phyloP scores from a whole-genome alignment of 2,329 filamentous ascomycete species.

The Bipolaris oryzae region DNA sequence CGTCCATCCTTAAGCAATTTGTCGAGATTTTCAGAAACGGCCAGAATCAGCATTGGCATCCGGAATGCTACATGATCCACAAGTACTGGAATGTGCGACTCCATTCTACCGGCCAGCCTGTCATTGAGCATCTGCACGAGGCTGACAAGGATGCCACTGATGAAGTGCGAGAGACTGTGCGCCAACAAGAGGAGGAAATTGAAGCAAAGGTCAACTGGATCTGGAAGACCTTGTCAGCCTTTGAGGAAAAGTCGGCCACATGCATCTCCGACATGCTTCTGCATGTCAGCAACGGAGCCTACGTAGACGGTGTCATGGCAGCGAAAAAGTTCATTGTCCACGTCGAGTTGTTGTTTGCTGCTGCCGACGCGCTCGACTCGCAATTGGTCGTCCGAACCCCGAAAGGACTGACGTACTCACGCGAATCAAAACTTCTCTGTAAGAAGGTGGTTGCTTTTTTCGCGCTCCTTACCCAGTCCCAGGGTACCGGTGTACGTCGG shows the following conservation, averaged over 20 bases:
- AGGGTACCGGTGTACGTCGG: conserved; percentile 87
- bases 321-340: conserved; percentile 97
- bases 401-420: conserved; percentile 87
- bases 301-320: conserved; percentile 91
- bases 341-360: conserved; percentile 88
- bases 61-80: conserved; percentile 99
- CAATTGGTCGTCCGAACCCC: conserved; percentile 71
- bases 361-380: conserved; percentile 82
- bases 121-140: conserved; percentile 41
- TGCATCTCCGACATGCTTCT: conserved; percentile 99
- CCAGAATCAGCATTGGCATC: conserved; percentile 98
- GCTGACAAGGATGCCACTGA: conserved; percentile 64
- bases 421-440: conserved; percentile 98
- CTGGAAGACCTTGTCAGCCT: conserved; percentile 96
- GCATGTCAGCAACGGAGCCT: conserved; percentile 96
- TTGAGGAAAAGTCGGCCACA: conserved; percentile 95
- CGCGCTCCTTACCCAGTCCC: conserved; percentile 89
- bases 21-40: conserved; percentile 98
- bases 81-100: conserved; percentile 99
- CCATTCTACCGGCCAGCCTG: conserved; percentile 51
- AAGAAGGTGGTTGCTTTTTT: conserved; percentile 99
- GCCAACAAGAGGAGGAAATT: conserved; percentile 88
- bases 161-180: conserved; percentile 75
- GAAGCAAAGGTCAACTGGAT: conserved; percentile 98
- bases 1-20: conserved; percentile 97